Conservation (phyloP, 495 filamentous ascomycete genomes). For the Hyaloscypha variabilis region DNA sequence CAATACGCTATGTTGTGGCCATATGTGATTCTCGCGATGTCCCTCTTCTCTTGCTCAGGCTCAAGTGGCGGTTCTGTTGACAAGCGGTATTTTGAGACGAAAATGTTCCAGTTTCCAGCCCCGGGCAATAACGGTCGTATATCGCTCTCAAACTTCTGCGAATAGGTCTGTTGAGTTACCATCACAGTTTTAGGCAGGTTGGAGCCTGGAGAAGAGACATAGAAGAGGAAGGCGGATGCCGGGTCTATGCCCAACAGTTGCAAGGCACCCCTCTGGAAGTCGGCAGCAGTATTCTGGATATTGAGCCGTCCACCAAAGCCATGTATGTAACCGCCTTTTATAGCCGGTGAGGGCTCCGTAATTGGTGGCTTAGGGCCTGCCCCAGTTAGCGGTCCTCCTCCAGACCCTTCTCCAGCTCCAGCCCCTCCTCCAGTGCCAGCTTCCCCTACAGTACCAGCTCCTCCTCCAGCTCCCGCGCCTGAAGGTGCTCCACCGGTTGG, state of each 20-base stretch:
- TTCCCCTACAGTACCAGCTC: too few species aligned
- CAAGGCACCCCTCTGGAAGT: neutral
- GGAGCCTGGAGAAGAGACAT: neutral
- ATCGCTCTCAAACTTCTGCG: neutral
- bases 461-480: too few species aligned
- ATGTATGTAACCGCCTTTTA: neutral
- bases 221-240: neutral
- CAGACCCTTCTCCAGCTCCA: too few species aligned
- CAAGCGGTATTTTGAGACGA: constrained; percentile 3
- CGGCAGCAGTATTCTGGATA: neutral
- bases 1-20: constrained; percentile 16
- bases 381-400: neutral
- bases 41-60: neutral
- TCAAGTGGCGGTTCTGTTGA: neutral
- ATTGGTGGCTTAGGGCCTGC: neutral
- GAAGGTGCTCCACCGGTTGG: too few species aligned
- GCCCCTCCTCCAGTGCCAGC: too few species aligned
- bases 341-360: neutral
- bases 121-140: neutral
- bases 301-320: neutral
- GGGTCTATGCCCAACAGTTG: neutral
- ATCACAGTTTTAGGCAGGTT: too few species aligned
- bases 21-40: constrained; percentile 5
- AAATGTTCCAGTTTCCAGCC: constrained; percentile 2
- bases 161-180: neutral